Conservation (phyloP, 2,329 filamentous ascomycete genomes). For the Epichloe coenophiala region DNA sequence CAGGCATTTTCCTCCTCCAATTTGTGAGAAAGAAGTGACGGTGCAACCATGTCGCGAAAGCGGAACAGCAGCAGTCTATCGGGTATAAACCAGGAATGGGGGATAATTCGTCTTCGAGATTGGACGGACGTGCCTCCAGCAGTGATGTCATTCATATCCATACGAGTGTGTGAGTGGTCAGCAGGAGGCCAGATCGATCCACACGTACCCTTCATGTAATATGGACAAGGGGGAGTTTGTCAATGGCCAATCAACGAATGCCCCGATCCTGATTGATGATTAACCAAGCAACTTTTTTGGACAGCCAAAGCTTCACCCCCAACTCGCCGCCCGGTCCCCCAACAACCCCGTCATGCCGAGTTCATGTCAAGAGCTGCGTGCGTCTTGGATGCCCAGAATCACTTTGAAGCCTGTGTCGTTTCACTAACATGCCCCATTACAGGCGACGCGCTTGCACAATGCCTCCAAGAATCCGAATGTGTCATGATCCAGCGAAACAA, state of each 20-base stretch:
- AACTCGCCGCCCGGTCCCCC: not conserved
- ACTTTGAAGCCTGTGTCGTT: too few relatives aligned
- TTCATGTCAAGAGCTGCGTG: conserved; percentile 95
- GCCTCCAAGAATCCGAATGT: conserved; percentile 92
- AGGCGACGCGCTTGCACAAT: conserved; percentile 88
- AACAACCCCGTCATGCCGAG: conserved; percentile 54
- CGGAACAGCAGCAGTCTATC: not conserved
- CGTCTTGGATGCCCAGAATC: conserved; percentile 19
- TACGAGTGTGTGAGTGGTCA: not conserved
- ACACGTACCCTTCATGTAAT: too few relatives aligned
- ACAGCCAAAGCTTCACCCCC: not conserved
- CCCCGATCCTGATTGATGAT: too few relatives aligned
- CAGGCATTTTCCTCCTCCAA: conserved; percentile 27
- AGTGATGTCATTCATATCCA: conserved; percentile 9
- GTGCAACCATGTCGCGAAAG: not conserved
- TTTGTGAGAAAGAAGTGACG: not conserved
- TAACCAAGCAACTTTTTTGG: not conserved
- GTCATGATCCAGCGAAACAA: conserved; percentile 83
- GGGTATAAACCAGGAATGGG: not conserved
- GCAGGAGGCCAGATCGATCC: not conserved
- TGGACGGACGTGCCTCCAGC: not conserved
- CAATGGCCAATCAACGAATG: too few relatives aligned
- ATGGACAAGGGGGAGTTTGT: too few relatives aligned
- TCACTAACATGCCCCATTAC: conserved; percentile 6
- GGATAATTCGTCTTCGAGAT: not conserved